phyloP scores from a whole-genome alignment of 2,329 filamentous ascomycete genomes.

The Trichoderma pleuroti region DNA sequence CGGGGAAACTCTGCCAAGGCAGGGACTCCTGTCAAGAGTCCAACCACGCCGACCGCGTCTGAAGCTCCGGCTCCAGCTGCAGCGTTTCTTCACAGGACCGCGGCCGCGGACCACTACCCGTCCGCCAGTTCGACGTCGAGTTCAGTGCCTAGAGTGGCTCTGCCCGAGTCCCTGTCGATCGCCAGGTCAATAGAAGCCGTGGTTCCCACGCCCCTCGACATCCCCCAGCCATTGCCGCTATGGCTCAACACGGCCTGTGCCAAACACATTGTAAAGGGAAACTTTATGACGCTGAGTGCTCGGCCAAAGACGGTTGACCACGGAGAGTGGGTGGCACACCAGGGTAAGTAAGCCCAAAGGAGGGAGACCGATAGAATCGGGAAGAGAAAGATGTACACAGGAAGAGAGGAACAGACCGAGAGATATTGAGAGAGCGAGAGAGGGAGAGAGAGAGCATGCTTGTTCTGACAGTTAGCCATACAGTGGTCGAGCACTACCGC shows the following conservation, averaged over 20 bases:
- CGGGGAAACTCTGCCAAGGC: slow-evolving; percentile 19
- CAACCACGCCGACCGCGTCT: not conserved
- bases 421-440: not conserved
- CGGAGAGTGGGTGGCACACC: slow-evolving; percentile 94
- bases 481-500: slow-evolving; percentile 90
- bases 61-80: slow-evolving; percentile 28
- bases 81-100: slow-evolving; percentile 40
- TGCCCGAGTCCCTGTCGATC: slow-evolving; percentile 61
- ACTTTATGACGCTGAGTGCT: slow-evolving; percentile 96
- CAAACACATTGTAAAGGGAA: slow-evolving; percentile 91
- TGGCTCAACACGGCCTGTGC: slow-evolving; percentile 75
- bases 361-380: not conserved
- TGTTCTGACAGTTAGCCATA: slow-evolving; percentile 5
- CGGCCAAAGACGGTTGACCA: slow-evolving; percentile 91
- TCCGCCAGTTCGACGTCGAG: slow-evolving; percentile 46
- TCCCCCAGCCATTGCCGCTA: slow-evolving; percentile 44
- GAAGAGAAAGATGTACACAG: not conserved
- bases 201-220: slow-evolving; percentile 45
- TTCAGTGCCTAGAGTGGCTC: slow-evolving; percentile 56
- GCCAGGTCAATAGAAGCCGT: slow-evolving; percentile 67
- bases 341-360: slow-evolving; percentile 55
- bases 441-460: not conserved
- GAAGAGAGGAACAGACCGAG: not conserved
- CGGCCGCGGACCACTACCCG: slow-evolving; percentile 23
- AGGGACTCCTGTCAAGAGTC: slow-evolving; percentile 15